Conservation (phyloP, 2,329 filamentous ascomycete species). For the Diaporthe citri region DNA sequence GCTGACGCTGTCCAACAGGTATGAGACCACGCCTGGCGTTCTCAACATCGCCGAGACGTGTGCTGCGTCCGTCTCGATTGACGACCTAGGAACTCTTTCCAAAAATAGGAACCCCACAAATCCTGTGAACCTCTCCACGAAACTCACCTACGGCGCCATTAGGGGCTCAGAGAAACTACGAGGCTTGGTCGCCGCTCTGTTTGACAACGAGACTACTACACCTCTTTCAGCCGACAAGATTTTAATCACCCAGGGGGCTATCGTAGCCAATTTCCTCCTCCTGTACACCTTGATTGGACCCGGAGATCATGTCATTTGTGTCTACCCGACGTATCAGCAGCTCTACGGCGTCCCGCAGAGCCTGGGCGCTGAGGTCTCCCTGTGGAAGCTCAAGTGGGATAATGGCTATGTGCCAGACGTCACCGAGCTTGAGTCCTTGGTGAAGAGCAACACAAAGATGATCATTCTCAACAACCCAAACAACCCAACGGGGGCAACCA, state of each 20-base stretch:
- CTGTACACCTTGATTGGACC: conserved; percentile 79
- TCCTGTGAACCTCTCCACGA: conserved; percentile 65
- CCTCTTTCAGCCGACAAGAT: conserved; percentile 68
- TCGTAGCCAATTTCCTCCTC: conserved; percentile 85
- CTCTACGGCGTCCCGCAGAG: conserved; percentile 81
- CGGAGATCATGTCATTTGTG: conserved; percentile 87
- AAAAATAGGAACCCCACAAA: conserved; percentile 61
- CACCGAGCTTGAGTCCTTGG: conserved; percentile 72
- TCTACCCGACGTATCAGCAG: conserved; percentile 90
- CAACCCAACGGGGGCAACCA: conserved; percentile 82
- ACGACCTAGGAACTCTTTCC: conserved; percentile 72
- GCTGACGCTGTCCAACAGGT: conserved; percentile 48
- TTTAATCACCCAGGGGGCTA: conserved; percentile 83
- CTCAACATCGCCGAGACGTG: conserved; percentile 86
- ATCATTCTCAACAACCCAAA: conserved; percentile 78
- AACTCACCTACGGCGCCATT: conserved; percentile 81
- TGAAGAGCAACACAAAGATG: conserved; percentile 77
- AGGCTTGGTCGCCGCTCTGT: conserved; percentile 73
- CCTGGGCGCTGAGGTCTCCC: conserved; percentile 80
- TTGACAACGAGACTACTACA: conserved; percentile 66
- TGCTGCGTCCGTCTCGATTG: conserved; percentile 78
- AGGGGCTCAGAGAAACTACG: conserved; percentile 75
- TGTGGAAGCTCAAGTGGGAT: conserved; percentile 78
- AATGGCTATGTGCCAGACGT: conserved; percentile 77
- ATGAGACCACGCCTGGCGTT: conserved; percentile 67